Conservation (phyloP, 2,329 filamentous ascomycete genomes). For the Neofusicoccum sp. region DNA sequence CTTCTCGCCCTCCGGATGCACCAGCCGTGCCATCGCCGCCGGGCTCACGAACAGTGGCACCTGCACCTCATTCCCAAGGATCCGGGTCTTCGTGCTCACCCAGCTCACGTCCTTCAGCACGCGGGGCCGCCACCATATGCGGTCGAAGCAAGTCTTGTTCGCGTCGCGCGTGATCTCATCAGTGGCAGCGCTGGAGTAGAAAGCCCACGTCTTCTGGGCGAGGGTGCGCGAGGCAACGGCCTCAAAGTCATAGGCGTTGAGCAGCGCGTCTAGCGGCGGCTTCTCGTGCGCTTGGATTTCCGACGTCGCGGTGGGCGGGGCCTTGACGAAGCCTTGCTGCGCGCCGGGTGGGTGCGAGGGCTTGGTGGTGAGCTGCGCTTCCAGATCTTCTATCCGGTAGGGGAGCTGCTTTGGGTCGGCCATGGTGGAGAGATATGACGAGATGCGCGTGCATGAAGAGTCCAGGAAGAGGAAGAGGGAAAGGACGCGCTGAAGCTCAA, state of each 20-base stretch:
- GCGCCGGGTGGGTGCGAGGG: conserved; percentile 4
- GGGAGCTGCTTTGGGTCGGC: conserved; percentile 9
- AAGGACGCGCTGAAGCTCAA: background rate
- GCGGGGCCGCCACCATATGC: conserved; percentile 49
- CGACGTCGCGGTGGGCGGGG: conserved; percentile 28
- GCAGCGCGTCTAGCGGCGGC: conserved; percentile 46
- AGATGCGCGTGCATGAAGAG: background rate
- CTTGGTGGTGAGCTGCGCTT: conserved; percentile 22
- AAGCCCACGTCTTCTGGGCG: conserved; percentile 42
- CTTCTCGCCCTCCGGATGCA: conserved; percentile 39
- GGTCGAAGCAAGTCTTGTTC: conserved; percentile 44
- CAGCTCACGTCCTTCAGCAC: conserved; percentile 42
- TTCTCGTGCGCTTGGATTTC: conserved; percentile 35
- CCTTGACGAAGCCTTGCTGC: conserved; percentile 27
- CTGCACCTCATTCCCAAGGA: conserved; percentile 31
- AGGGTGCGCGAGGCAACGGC: conserved; percentile 37
- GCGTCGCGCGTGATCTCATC: conserved; percentile 48
- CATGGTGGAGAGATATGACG: background rate
- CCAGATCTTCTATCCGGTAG: conserved; percentile 13
- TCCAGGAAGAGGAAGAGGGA: background rate
- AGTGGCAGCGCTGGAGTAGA: conserved; percentile 52
- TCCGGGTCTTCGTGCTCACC: conserved; percentile 34
- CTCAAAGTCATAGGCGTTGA: conserved; percentile 50
- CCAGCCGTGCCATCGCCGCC: conserved; percentile 37
- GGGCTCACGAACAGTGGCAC: conserved; percentile 38